Evolutionary conservation across 2,329 filamentous ascomycete species (phyloP).

Genomic region (Huntiella savannae): DNA sequence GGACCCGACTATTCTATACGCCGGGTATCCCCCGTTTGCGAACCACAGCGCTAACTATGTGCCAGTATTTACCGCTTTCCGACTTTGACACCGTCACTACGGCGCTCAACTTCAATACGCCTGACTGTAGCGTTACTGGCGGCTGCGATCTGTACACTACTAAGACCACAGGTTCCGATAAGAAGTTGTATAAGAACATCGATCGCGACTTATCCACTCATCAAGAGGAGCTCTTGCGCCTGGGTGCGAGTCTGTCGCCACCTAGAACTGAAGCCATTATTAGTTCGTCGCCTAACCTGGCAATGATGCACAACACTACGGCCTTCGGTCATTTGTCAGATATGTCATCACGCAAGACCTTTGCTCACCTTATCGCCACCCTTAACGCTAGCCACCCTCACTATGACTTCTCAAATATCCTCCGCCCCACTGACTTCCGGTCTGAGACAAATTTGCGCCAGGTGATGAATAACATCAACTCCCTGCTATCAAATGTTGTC

Average conservation of each 20-base stretch:
- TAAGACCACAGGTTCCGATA: slow-evolving; percentile 85
- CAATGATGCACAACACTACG: slow-evolving; percentile 56
- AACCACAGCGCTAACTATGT: not conserved
- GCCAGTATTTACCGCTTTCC: slow-evolving; percentile 72
- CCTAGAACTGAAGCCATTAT: slow-evolving; percentile 56
- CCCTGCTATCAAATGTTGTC: slow-evolving; percentile 68
- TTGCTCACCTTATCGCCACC: slow-evolving; percentile 90
- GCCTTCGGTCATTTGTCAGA: slow-evolving; percentile 84
- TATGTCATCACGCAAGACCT: slow-evolving; percentile 72
- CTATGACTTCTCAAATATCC: slow-evolving; percentile 89
- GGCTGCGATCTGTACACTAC: slow-evolving; percentile 95
- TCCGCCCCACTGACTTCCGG: slow-evolving; percentile 78
- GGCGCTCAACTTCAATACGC: slow-evolving; percentile 87
- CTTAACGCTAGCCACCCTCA: slow-evolving; percentile 79
- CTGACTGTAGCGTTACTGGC: slow-evolving; percentile 79
- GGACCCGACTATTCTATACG: not conserved
- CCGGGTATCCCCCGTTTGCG: not conserved
- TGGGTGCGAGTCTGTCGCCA: slow-evolving; percentile 74
- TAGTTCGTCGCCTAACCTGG: slow-evolving; percentile 39
- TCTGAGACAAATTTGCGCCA: slow-evolving; percentile 60
- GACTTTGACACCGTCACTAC: slow-evolving; percentile 83
- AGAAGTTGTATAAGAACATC: slow-evolving; percentile 93
- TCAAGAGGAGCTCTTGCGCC: slow-evolving; percentile 69
- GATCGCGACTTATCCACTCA: slow-evolving; percentile 80
- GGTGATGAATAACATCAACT: slow-evolving; percentile 77